phyloP scores from a whole-genome alignment of 2,329 filamentous ascomycete species.

The Phialemoniopsis sp. region DNA sequence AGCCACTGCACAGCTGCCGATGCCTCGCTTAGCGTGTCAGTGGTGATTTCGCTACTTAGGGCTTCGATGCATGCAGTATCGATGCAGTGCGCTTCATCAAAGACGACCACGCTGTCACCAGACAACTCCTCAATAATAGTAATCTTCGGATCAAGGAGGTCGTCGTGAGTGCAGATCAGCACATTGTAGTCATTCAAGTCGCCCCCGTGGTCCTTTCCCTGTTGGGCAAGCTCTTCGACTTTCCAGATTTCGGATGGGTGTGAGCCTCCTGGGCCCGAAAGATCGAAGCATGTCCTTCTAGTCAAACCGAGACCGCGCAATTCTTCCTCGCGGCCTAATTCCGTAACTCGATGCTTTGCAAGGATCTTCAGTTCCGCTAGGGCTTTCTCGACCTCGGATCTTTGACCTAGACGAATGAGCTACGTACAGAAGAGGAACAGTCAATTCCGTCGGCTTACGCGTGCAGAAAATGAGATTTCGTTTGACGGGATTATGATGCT shows the following conservation, averaged over 20 bases:
- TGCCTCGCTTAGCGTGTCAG: constrained; percentile 88
- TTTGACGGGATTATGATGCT: too few species aligned
- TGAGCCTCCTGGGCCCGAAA: too few species aligned
- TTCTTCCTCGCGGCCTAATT: too few species aligned
- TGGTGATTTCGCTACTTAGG: constrained; percentile 91
- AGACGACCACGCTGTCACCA: constrained; percentile 98
- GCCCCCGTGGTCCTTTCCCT: constrained; percentile 94
- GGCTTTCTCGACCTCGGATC: too few species aligned
- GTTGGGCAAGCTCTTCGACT: too few species aligned
- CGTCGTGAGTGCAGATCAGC: constrained; percentile 99
- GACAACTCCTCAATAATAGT: constrained; percentile 91
- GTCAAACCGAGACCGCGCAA: neutral
- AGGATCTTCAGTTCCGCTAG: too few species aligned
- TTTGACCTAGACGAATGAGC: too few species aligned
- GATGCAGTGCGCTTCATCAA: constrained; percentile 98
- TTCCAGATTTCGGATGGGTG: constrained; percentile 99
- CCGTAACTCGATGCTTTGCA: too few species aligned
- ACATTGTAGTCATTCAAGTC: constrained; percentile 95
- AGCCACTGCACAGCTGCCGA: constrained; percentile 87
- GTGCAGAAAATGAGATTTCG: too few species aligned
- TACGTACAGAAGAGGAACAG: neutral
- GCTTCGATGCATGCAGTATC: constrained; percentile 99
- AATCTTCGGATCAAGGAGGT: constrained; percentile 95
- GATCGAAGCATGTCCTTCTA: too few species aligned
- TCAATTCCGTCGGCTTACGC: neutral